phyloP scores from a whole-genome alignment of 2,329 filamentous ascomycete species.

The Talaromyces islandicus region DNA sequence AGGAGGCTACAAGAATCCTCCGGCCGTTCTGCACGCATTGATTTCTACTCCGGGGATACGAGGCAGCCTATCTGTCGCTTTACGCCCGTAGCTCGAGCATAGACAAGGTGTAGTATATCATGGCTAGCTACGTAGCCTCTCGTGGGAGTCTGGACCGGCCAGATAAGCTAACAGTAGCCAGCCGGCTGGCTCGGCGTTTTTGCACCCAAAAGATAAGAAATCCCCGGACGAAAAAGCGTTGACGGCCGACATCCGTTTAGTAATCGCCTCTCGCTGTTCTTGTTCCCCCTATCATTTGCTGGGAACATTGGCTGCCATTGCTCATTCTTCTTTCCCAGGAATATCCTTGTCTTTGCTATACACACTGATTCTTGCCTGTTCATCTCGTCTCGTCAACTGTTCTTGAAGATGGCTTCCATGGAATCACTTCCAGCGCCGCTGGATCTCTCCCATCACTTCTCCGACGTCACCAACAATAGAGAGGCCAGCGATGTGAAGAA shows the following conservation, averaged over 20 bases:
- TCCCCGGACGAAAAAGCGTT: background rate
- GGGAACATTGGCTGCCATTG: background rate
- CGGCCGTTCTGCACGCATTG: background rate
- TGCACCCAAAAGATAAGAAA: background rate
- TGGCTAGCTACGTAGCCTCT: background rate
- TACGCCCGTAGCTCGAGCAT: background rate
- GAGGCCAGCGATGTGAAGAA: constrained; percentile 64
- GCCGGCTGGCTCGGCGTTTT: background rate
- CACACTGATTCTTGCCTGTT: background rate
- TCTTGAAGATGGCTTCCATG: background rate
- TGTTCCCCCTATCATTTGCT: background rate
- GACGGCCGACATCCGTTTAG: background rate
- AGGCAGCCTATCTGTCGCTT: background rate
- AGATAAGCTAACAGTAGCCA: background rate
- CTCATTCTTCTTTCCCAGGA: background rate
- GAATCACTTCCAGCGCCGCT: constrained; percentile 42
- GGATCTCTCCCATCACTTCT: constrained; percentile 76
- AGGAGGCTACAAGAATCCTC: background rate
- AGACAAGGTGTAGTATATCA: background rate
- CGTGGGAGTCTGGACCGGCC: background rate
- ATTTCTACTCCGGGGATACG: background rate
- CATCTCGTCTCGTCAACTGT: background rate
- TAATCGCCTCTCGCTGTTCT: background rate
- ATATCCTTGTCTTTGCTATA: background rate
- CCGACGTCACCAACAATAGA: constrained; percentile 61